Evolutionary conservation across 2,329 filamentous ascomycete species (phyloP).

Genomic region (Penicillium glabrum): DNA sequence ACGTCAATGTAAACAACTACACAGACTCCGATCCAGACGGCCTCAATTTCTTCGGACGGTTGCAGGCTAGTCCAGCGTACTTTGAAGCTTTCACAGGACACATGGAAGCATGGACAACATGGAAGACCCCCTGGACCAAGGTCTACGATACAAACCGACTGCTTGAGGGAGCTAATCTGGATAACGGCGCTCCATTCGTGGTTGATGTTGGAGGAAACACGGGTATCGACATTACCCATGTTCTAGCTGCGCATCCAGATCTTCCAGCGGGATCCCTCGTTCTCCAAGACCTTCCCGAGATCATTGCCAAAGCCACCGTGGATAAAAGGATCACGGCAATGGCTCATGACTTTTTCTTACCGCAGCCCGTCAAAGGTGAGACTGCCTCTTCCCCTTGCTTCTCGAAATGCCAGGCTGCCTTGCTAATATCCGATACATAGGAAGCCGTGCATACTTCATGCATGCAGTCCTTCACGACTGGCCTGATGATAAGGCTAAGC

Average conservation of each 20-base stretch:
- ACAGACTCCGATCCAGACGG: constrained; percentile 18
- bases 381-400: not conserved
- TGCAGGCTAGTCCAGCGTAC: constrained; percentile 28
- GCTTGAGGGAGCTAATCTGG: constrained; percentile 18
- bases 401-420: not conserved
- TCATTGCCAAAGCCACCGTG: constrained; percentile 28
- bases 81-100: constrained; percentile 35
- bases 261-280: constrained; percentile 34
- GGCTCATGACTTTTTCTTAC: constrained; percentile 29
- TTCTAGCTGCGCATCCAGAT: constrained; percentile 33
- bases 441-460: constrained; percentile 43
- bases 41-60: constrained; percentile 35
- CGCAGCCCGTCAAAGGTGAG: constrained; percentile 28
- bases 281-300: constrained; percentile 41
- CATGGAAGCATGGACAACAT: constrained; percentile 36
- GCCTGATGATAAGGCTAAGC: constrained; percentile 34
- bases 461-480: constrained; percentile 47
- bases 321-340: constrained; percentile 26
- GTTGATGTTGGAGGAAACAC: constrained; percentile 44
- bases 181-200: constrained; percentile 26
- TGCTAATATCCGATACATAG: constrained; percentile 14
- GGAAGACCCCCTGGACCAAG: constrained; percentile 37
- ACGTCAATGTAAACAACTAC: constrained; percentile 26
- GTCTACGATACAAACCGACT: constrained; percentile 28
- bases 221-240: constrained; percentile 36